These are phyloP conservation scores for Naganishia vaughanmartiniae DNA, from an alignment of 768 basidiomycete species.

Conservation along the genomic window DNA sequence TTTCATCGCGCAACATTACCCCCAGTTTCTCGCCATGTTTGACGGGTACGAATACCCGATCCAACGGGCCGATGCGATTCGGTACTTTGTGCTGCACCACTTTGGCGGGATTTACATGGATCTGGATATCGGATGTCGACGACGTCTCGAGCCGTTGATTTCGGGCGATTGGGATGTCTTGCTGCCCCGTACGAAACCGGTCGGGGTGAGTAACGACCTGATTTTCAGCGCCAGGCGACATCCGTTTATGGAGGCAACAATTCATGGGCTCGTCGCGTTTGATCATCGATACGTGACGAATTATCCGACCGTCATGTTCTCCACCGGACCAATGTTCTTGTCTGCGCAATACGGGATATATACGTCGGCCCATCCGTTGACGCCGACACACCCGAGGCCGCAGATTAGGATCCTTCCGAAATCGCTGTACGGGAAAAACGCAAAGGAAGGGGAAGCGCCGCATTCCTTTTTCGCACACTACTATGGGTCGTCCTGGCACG, in stretches of 20 bases:
- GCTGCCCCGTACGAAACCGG: slow-evolving; percentile 90
- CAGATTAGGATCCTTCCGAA: slow-evolving; percentile 91
- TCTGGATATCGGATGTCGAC: slow-evolving; percentile 89
- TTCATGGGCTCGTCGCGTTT: slow-evolving; percentile 84
- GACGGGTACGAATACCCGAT: slow-evolving; percentile 87
- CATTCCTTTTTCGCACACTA: slow-evolving; percentile 94
- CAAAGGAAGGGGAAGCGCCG: slow-evolving; percentile 73
- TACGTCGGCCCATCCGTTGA: slow-evolving; percentile 54
- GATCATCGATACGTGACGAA: slow-evolving; percentile 93
- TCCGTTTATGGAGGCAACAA: slow-evolving; percentile 87
- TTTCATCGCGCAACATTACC: slow-evolving; percentile 82
- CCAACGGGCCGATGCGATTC: slow-evolving; percentile 94
- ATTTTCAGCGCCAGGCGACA: slow-evolving; percentile 83
- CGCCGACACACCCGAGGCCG: slow-evolving; percentile 59
- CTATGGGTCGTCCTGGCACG: slow-evolving; percentile 98
- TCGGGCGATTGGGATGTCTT: slow-evolving; percentile 72
- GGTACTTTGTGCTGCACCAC: slow-evolving; percentile 94
- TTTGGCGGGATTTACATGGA: slow-evolving; percentile 96
- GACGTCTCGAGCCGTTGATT: slow-evolving; percentile 80
- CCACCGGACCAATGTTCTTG: slow-evolving; percentile 98
- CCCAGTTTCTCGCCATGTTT: slow-evolving; percentile 90
- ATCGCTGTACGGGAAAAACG: slow-evolving; percentile 96
- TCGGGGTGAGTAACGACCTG: slow-evolving; percentile 95
- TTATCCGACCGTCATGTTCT: slow-evolving; percentile 99
- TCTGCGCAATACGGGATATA: slow-evolving; percentile 91